Base-by-base conservation (phyloP, 1,284 basidiomycete species). In the Boletus mariae region DNA sequence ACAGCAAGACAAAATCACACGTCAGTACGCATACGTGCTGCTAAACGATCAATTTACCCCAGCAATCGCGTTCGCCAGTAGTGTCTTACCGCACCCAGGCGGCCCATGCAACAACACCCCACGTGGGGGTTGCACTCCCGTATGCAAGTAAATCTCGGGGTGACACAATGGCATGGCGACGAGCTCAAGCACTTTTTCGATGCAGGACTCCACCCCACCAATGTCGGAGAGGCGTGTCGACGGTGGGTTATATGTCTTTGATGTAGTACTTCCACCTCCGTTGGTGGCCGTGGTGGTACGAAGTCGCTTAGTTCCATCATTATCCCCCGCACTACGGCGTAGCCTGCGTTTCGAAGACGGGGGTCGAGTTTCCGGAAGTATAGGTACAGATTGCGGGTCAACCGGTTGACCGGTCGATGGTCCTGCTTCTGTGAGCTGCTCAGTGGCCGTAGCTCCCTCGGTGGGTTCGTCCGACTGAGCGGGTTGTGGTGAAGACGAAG, bases 61-160 rank as follows among this genome's bases (percentile, higher is more conserved):
- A 38, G 94, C 95, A 48, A 98, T 90, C 20, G 96, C 94, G 68
- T 92, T 87, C 9, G 94, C 94, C 17, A 96, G 72, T 64, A 95
- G 73, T 0, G 94, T 97, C 74, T 99, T 99, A 12, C 97, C 97
- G 65, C 95, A 98, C 8, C 96, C 96, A 0, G 96, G 95, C 2
- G 96, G 96, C 1, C 96, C 97, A 70, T 98, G 92, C 7, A 99
- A 73, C 23, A 99, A 72, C 0, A 99, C 94, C n/a, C 96, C 96
- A 47, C 94, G 76, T 0, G 95, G 95, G 4, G 95, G 88, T 59
- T 92, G 89, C 10, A 98, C 90, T 2, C 96, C 96, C 0, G 94
- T 96, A 62, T 94, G 88, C 6, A 91, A 71, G 72, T 98, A 99
- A 12, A 99, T 87, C 70, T 99, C 96, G 0, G 96, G 96, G 71